These are phyloP conservation scores for Fusarium sulawesiense DNA, from an alignment of 2,329 filamentous ascomycete genomes.

Conservation along the genomic window DNA sequence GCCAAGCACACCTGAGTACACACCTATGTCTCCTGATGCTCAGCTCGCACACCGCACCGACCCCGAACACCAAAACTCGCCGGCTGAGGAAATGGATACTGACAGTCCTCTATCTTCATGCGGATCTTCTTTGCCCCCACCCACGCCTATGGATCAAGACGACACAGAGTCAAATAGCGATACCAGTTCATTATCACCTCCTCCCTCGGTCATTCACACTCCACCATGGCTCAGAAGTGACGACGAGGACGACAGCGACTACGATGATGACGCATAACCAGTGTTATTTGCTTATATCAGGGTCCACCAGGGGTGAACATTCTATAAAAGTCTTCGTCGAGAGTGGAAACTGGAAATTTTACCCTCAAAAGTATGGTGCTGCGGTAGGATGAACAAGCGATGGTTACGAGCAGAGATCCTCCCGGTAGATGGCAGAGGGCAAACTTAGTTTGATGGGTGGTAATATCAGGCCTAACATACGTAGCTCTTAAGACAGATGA, in stretches of 20 bases:
- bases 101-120: background rate
- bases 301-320: background rate
- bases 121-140: background rate
- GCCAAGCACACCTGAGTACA: background rate
- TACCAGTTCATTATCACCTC: conserved; percentile 29
- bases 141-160: background rate
- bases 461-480: background rate
- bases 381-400: no score
- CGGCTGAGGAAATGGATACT: background rate
- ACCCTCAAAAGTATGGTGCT: background rate
- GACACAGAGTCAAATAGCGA: background rate
- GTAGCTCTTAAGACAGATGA: background rate
- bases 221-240: conserved; percentile 24
- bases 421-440: background rate
- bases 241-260: background rate
- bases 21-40: background rate
- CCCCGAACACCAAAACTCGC: background rate
- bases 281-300: background rate
- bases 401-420: background rate
- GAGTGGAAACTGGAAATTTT: background rate
- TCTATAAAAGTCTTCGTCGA: background rate
- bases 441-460: background rate
- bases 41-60: background rate
- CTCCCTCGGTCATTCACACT: conserved; percentile 28
- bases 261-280: background rate